A percentile compares a stretch with the other conserved stretches of the same genome.
Evolutionary conservation across 1,284 basidiomycete genomes (phyloP).

Genomic region (Lignosus rhinocerotis): DNA sequence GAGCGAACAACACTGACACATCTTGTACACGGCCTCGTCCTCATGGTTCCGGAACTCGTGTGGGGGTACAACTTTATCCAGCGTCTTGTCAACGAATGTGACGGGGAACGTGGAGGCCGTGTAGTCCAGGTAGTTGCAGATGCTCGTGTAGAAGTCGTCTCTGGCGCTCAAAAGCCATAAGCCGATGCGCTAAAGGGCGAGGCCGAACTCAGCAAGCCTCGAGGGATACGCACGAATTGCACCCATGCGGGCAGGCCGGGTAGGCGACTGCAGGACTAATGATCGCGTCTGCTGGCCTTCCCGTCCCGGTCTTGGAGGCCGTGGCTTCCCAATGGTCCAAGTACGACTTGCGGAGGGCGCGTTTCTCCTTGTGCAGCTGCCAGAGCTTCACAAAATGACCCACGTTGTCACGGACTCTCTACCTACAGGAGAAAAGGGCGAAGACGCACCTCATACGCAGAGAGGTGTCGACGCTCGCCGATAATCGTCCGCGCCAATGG

Average conservation of each 20-base stretch:
- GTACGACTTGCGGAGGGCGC: constrained; percentile 40
- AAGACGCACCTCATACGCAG: constrained; percentile 31
- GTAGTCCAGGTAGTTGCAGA: constrained; percentile 43
- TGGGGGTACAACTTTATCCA: constrained; percentile 31
- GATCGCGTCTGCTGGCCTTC: constrained; percentile 48
- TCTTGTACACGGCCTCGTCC: constrained; percentile 45
- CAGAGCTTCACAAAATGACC: constrained; percentile 34
- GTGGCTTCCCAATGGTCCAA: constrained; percentile 51
- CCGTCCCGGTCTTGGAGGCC: constrained; percentile 40
- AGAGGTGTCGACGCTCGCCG: constrained; percentile 29
- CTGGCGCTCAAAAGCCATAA: constrained; percentile 3
- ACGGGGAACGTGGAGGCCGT: constrained; percentile 47
- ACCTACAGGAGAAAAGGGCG: too few relatives aligned
- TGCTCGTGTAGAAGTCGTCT: constrained; percentile 28
- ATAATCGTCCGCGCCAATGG: constrained; percentile 28
- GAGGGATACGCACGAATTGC: constrained; percentile 31
- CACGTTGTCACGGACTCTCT: background rate
- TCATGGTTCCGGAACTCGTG: constrained; percentile 39
- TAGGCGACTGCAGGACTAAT: constrained; percentile 39
- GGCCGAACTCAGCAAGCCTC: background rate
- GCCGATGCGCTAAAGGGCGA: background rate
- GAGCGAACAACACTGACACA: constrained; percentile 39
- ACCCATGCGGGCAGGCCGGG: constrained; percentile 40
- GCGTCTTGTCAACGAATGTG: constrained; percentile 37
- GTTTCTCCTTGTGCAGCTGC: constrained; percentile 44